Base-by-base conservation (phyloP, 2,329 filamentous ascomycete species). In the Calonectria pseudoturangicola region DNA sequence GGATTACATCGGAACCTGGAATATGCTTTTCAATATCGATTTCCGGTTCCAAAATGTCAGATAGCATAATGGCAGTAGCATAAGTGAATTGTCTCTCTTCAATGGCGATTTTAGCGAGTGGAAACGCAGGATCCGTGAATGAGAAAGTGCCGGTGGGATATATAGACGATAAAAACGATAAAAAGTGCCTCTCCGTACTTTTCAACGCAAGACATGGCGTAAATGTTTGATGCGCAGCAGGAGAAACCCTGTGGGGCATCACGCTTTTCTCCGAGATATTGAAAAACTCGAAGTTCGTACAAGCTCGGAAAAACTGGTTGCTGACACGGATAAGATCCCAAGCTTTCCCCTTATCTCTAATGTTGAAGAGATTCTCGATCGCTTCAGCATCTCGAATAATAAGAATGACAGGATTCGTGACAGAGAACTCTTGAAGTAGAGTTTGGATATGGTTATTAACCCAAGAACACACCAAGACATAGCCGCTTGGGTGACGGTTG, bases 281-380 rank as follows among this genome's bases (percentile, higher is more conserved):
- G 85, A 92, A 95, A 81, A 95, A 95, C 79, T 95, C 93, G 73
- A 93, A 89, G 76, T 94, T 95, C 8, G 92, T 92, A 79, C 92
- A 94, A 2, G 87, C 87, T 60, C 92, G 87, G 75, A 93, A 91
- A 16, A 93, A 88, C 1, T 87, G 84, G 27, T 86, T 87, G 74
- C 88, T 90, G 15, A 88, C 87, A 18, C 88, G 86, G 21, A 94
- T 82, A 7, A 94, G 86, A 54, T 89, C 89, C 47, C 87, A 85
- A 1, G 93, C 86, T 74, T 90, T 91, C 36, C 87, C 84, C 33
- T 88, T 84, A 56, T 92, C 87, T 76, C 86, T 86, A 18, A 89
- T 85, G 47, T 85, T 87, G 47, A 95, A 85, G 75, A 94, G 91
- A 0, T 88, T 84, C 70, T 92, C 90, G 64, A 95, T 92, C 60